A percentile compares a stretch with the other conserved stretches of the same genome.
Evolutionary conservation across 441 rosid genomes (phyloP).

Genomic region (Populus hybrid): DNA sequence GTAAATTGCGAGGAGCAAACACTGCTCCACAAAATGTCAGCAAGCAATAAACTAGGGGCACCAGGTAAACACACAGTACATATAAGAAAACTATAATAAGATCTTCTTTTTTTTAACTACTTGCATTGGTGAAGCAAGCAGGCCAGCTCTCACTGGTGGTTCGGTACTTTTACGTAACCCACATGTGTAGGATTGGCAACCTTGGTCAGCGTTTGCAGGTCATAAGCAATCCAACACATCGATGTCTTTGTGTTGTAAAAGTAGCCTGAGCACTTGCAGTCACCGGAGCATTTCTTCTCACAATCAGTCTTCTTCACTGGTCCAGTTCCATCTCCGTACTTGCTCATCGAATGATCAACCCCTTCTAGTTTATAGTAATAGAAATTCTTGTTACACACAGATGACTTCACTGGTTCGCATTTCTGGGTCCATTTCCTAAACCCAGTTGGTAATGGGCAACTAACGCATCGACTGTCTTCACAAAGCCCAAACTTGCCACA

Average conservation of each 20-base stretch:
- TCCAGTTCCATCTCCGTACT: conserved; percentile 45
- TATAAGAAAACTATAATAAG: no score
- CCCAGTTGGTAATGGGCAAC: conserved; percentile 23
- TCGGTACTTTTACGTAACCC: not conserved
- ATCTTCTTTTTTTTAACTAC: no score
- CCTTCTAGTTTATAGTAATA: no score
- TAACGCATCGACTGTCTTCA: conserved; percentile 54
- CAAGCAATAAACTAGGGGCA: no score
- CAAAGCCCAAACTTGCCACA: conserved; percentile 61
- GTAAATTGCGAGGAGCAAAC: no score
- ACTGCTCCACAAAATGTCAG: no score
- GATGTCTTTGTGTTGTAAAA: conserved; percentile 45
- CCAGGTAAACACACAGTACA: no score
- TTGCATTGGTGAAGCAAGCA: no score
- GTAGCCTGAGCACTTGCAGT: conserved; percentile 67
- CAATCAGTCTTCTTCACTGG: conserved; percentile 41
- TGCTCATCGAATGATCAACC: conserved; percentile 54
- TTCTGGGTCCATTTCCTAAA: conserved; percentile 51
- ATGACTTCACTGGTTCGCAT: conserved; percentile 32
- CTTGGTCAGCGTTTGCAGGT: conserved; percentile 44
- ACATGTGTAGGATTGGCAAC: conserved; percentile 4
- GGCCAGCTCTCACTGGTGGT: no score
- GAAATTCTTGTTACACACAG: conserved; percentile 19
- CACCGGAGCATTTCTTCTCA: conserved; percentile 44
- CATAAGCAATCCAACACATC: conserved; percentile 61